These are phyloP conservation scores for Trametes maxima DNA, from an alignment of 768 basidiomycete genomes.

Conservation along the genomic window DNA sequence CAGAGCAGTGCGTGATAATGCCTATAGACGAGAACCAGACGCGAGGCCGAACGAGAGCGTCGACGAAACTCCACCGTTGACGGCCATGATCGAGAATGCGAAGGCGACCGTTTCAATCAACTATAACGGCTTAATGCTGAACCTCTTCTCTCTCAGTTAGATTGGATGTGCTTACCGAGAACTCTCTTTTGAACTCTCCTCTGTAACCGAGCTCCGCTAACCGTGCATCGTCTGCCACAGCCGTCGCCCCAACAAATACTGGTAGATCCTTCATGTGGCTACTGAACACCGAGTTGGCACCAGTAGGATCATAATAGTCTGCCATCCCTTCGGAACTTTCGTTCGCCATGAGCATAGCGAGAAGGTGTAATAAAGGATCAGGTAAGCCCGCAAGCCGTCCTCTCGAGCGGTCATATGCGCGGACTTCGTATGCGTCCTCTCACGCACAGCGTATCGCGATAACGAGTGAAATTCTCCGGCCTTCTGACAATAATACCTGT, in stretches of 20 bases:
- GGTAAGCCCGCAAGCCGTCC: neutral
- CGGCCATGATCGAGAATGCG: constrained; percentile 71
- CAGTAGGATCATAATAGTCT: neutral
- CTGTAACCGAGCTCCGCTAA: constrained; percentile 72
- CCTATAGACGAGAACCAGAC: constrained; percentile 39
- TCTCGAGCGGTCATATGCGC: neutral
- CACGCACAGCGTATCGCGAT: constrained; percentile 2
- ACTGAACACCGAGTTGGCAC: neutral
- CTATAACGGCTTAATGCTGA: constrained; percentile 29
- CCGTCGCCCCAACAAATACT: neutral
- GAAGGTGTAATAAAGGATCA: neutral
- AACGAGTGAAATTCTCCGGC: neutral
- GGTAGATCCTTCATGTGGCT: neutral
- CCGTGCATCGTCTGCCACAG: constrained; percentile 51
- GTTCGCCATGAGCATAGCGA: neutral
- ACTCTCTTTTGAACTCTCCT: constrained; percentile 71
- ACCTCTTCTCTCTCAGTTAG: neutral
- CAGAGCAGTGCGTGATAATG: neutral
- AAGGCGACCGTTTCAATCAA: constrained; percentile 65
- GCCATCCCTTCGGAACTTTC: neutral
- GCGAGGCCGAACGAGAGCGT: constrained; percentile 63
- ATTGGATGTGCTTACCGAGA: constrained; percentile 49
- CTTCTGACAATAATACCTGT: neutral
- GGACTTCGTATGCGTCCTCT: neutral
- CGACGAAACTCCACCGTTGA: constrained; percentile 66